Base-by-base conservation (phyloP, 2,329 filamentous ascomycete genomes). In the Dothideomycetes sp. region DNA sequence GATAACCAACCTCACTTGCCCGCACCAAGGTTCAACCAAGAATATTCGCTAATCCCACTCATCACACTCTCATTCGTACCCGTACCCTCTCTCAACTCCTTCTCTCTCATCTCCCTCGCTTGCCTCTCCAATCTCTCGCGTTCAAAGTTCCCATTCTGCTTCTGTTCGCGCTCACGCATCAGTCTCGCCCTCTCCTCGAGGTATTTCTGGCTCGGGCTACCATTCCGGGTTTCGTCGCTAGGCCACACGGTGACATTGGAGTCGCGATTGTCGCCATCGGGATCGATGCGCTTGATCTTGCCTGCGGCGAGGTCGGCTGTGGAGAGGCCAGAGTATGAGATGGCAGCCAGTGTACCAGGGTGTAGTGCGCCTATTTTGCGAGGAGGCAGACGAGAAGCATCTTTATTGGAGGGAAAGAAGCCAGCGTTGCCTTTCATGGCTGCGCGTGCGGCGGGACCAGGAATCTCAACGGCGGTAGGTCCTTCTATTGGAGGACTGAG, bases 231-330 rank as follows among this genome's bases (percentile, higher is more conserved):
- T n/a, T 32, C 42, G 14, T 40, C 45, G 15, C 44, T 39, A 15
- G 48, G 48, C 39, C 49, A 50, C 14, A 49, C 40, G 1, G 56
- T 58, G 24, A 53, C 50, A 12, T 52, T 68, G 47, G 78, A 83
- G 32, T 77, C 74, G 1, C 79, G 78, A 33, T 79, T 70, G 17
- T 79, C 78, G 46, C 22, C 22, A 12, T 12, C 22, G 12, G 12
- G 12, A 12, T 27, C 12, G 22, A 27, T 7, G 12, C 22, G 22
- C 22, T 27, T 27, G 22, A 27, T 27, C 7, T 12, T 27, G 22
- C 12, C 22, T n/a, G n/a, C n/a, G n/a, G n/a, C n/a, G n/a, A n/a
- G n/a, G n/a, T n/a, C n/a, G n/a, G n/a, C n/a, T n/a, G n/a, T n/a
- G n/a, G n/a, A n/a, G n/a, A n/a, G n/a, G n/a, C n/a, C n/a, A n/a